Conservation (phyloP, 495 filamentous ascomycete genomes). For the Thermochaetoides thermophila region DNA sequence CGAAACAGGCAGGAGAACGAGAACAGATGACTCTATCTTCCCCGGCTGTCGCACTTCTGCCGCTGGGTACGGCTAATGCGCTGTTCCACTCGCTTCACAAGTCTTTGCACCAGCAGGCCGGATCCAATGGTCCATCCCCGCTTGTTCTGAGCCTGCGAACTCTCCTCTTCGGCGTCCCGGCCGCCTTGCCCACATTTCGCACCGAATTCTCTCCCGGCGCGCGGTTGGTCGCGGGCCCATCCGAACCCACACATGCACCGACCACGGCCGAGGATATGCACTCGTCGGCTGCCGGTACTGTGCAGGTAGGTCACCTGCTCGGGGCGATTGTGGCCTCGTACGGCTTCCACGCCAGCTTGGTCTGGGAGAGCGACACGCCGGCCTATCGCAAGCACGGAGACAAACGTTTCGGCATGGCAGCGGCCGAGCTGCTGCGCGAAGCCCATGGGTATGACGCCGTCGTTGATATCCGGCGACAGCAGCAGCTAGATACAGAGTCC, state of each 20-base stretch:
- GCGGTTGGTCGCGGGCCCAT: slow-evolving; percentile 33
- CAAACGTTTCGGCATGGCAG: slow-evolving; percentile 71
- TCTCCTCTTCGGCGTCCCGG: slow-evolving; percentile 37
- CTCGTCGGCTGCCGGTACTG: neutral
- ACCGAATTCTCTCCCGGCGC: slow-evolving; percentile 55
- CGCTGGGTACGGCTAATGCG: slow-evolving; percentile 81
- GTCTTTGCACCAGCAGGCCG: slow-evolving; percentile 8
- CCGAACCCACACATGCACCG: neutral
- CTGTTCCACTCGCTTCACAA: slow-evolving; percentile 55
- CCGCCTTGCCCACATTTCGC: slow-evolving; percentile 38
- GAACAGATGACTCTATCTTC: slow-evolving; percentile 1
- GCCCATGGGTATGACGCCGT: slow-evolving; percentile 55
- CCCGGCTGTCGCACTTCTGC: slow-evolving; percentile 51
- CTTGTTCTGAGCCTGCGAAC: slow-evolving; percentile 38
- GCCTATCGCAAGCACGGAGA: slow-evolving; percentile 60
- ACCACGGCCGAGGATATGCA: slow-evolving; percentile 14
- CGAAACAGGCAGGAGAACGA: no score
- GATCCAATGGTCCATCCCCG: slow-evolving; percentile 9
- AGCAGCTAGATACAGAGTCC: no score
- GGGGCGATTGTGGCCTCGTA: slow-evolving; percentile 79
- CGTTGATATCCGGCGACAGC: slow-evolving; percentile 25
- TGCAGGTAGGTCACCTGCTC: slow-evolving; percentile 28
- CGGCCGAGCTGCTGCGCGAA: slow-evolving; percentile 48
- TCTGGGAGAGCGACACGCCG: slow-evolving; percentile 73
- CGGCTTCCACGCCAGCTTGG: slow-evolving; percentile 74